Percentiles rank a stretch among this genome's conserved stretches.
These are phyloP conservation scores for Moricandia moricandioides DNA, from an alignment of 345 rosid species.

Conservation along the genomic window DNA sequence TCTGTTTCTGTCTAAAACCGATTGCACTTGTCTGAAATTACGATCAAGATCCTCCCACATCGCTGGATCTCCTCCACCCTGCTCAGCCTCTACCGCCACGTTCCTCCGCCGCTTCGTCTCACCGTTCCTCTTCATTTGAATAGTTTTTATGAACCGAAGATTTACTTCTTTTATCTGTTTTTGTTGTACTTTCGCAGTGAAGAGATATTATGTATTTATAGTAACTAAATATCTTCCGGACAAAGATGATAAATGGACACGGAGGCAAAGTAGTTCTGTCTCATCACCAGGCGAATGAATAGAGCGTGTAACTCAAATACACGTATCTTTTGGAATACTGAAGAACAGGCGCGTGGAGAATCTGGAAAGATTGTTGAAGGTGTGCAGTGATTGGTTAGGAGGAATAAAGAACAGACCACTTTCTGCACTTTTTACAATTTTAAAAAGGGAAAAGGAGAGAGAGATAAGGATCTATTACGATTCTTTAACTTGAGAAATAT, in stretches of 20 bases:
- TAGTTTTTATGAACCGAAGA: not conserved
- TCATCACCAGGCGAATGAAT: not conserved
- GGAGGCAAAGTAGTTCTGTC: conserved; percentile 16
- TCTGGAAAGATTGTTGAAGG: not conserved
- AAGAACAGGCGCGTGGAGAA: conserved; percentile 19
- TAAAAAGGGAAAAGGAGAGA: not conserved
- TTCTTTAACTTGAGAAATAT: conserved; percentile 18
- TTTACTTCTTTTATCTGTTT: not conserved
- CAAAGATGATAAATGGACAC: conserved; percentile 11
- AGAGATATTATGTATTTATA: conserved; percentile 36
- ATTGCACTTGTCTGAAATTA: conserved; percentile 63
- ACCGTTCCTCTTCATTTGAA: conserved; percentile 29
- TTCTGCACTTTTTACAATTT: conserved; percentile 24
- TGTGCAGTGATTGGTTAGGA: conserved; percentile 17
- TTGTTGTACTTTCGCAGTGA: conserved; percentile 7
- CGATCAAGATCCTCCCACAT: conserved; percentile 56
- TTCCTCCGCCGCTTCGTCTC: conserved; percentile 35
- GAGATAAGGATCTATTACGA: not conserved
- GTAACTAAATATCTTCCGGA: conserved; percentile 27
- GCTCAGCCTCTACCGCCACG: conserved; percentile 29
- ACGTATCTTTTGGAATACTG: not conserved
- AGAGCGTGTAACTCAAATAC: not conserved
- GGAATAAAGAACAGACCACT: conserved; percentile 31
- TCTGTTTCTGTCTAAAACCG: conserved; percentile 81
- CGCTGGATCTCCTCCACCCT: conserved; percentile 46